These are phyloP conservation scores for Ophiostoma australiae DNA, from an alignment of 2,329 filamentous ascomycete genomes.

Conservation along the genomic window DNA sequence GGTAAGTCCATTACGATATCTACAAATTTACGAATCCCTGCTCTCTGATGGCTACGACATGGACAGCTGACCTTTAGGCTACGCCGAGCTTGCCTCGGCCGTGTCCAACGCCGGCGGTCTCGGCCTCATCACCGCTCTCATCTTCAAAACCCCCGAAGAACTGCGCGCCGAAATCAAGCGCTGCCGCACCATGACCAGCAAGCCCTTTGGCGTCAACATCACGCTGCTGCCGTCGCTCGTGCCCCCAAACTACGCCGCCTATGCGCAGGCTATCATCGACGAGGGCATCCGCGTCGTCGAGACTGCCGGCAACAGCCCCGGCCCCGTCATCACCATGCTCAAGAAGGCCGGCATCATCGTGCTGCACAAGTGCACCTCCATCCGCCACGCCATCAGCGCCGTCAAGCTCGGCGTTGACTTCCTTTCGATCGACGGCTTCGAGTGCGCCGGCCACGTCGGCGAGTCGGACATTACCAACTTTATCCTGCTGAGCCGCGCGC, in stretches of 20 bases:
- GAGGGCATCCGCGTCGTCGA: slow-evolving; percentile 84
- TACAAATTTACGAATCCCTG: not conserved
- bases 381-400: slow-evolving; percentile 85
- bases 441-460: slow-evolving; percentile 87
- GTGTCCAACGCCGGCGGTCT: slow-evolving; percentile 79
- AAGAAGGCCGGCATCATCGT: slow-evolving; percentile 75
- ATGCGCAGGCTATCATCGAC: slow-evolving; percentile 87
- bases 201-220: slow-evolving; percentile 89
- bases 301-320: slow-evolving; percentile 56
- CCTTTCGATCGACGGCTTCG: slow-evolving; percentile 93
- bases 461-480: slow-evolving; percentile 87
- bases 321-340: slow-evolving; percentile 80
- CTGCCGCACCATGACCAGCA: slow-evolving; percentile 72
- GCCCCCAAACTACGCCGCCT: slow-evolving; percentile 87
- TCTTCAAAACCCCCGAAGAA: slow-evolving; percentile 85
- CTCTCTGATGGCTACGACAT: slow-evolving; percentile 7
- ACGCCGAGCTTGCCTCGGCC: slow-evolving; percentile 70
- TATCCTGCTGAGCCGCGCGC: slow-evolving; percentile 76
- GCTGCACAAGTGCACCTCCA: slow-evolving; percentile 96
- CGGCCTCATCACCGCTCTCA: slow-evolving; percentile 80
- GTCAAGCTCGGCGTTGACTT: slow-evolving; percentile 96
- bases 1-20: slow-evolving; percentile 23
- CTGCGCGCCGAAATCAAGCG: slow-evolving; percentile 88
- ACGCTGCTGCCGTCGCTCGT: slow-evolving; percentile 86
- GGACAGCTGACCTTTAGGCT: slow-evolving; percentile 47